Conservation (phyloP, 2,329 filamentous ascomycete genomes). For the Torrubiella hemipterigena region DNA sequence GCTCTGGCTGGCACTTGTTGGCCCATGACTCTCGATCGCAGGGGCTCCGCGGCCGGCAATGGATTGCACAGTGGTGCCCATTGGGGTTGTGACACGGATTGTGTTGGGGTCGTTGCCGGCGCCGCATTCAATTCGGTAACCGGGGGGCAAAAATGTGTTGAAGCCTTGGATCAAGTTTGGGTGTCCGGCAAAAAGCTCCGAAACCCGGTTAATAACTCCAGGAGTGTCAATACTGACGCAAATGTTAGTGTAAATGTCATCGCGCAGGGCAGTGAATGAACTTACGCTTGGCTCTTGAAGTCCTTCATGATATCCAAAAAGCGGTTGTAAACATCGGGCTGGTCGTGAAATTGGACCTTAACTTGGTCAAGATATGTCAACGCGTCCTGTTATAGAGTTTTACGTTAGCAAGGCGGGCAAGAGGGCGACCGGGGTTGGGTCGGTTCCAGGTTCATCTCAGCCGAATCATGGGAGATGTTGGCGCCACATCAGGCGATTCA, state of each 20-base stretch:
- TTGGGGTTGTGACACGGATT: conserved; percentile 92
- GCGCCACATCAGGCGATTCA: no score
- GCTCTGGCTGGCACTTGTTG: conserved; percentile 28
- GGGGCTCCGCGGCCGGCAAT: conserved; percentile 49
- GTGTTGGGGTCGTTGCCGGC: conserved; percentile 89
- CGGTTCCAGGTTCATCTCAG: no score
- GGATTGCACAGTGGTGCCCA: conserved; percentile 89
- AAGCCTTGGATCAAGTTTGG: conserved; percentile 94
- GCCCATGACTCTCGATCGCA: conserved; percentile 26
- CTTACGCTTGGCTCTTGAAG: conserved; percentile 92
- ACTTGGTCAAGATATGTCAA: conserved; percentile 96
- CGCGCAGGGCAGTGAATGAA: conserved; percentile 10
- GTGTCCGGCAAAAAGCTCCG: conserved; percentile 88
- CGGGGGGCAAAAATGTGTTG: conserved; percentile 92
- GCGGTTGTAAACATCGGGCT: conserved; percentile 92
- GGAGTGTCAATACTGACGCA: conserved; percentile 80
- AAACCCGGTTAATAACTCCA: conserved; percentile 92
- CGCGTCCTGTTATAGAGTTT: conserved; percentile 40
- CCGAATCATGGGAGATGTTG: no score
- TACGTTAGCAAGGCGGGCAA: conserved; percentile 7
- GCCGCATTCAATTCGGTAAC: conserved; percentile 93
- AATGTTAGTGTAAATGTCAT: conserved; percentile 14
- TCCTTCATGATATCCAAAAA: conserved; percentile 99
- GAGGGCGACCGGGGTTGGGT: no score
- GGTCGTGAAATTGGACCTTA: conserved; percentile 93